Percentiles rank a stretch among this genome's conserved stretches.
These are phyloP conservation scores for Mucor indicus DNA, from an alignment of 371 early-diverging fungal genomes.

Conservation along the genomic window DNA sequence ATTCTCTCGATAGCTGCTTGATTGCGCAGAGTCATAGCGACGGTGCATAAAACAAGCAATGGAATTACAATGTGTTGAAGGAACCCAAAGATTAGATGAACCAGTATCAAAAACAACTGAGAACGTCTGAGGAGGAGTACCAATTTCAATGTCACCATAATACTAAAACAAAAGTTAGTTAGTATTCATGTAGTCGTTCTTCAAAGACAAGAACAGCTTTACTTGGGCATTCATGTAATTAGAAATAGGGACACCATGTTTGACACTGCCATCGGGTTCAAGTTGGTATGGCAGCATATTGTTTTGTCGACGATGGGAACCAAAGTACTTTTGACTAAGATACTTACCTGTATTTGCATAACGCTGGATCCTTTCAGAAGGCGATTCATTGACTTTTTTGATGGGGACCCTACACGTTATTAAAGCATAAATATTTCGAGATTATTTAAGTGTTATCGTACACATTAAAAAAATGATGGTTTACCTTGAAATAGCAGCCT, in stretches of 20 bases:
- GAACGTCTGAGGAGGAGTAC: conserved; percentile 87
- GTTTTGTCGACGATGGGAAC: conserved; percentile 30
- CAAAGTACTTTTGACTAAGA: conserved; percentile 76
- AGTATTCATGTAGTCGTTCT: background rate
- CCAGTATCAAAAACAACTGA: conserved; percentile 94
- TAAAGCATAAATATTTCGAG: too few species aligned
- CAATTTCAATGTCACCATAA: conserved; percentile 85
- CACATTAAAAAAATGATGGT: too few species aligned
- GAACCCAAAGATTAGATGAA: conserved; percentile 93
- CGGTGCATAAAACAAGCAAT: conserved; percentile 91
- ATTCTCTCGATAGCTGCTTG: conserved; percentile 69
- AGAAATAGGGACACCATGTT: conserved; percentile 79
- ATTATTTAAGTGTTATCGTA: too few species aligned
- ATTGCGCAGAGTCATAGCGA: conserved; percentile 72
- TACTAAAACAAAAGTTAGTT: conserved; percentile 45
- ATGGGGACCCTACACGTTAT: conserved; percentile 73
- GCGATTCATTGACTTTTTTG: conserved; percentile 64
- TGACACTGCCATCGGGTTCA: conserved; percentile 51
- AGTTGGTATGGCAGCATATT: conserved; percentile 22
- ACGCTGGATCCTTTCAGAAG: conserved; percentile 57
- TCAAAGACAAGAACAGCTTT: background rate
- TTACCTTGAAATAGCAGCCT: conserved; percentile 37
- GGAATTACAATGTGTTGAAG: conserved; percentile 85
- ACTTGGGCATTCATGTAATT: conserved; percentile 94
- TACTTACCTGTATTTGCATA: conserved; percentile 61